Percentiles rank a stretch among this genome's conserved stretches.
Evolutionary conservation across 73 alveolate genomes (phyloP).

Genomic region (Paraurostyla sp.): DNA sequence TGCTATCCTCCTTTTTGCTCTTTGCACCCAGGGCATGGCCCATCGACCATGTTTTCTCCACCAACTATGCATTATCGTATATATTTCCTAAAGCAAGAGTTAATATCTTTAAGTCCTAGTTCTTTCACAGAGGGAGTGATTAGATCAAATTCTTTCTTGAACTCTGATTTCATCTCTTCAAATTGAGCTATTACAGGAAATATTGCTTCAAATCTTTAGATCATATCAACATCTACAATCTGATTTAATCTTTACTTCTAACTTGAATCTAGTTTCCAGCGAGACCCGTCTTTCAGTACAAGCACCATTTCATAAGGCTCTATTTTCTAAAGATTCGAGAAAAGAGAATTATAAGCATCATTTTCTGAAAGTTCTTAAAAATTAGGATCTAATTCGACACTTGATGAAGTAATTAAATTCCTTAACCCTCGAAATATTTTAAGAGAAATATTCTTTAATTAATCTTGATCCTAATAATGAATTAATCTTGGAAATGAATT

Average conservation of each 20-base stretch:
- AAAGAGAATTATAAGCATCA: conserved; percentile 2
- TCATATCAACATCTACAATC: conserved; percentile 42
- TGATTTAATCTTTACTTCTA: neutral
- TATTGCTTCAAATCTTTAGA: conserved; percentile 24
- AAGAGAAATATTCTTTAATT: neutral
- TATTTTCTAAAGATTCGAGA: neutral
- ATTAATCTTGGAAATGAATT: conserved; percentile 20
- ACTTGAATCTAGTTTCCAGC: conserved; percentile 46
- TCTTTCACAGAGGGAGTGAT: neutral
- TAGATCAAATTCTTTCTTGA: conserved; percentile 12
- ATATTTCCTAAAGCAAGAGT: neutral
- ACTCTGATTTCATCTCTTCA: neutral
- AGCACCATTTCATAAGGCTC: conserved; percentile 52
- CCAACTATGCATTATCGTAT: neutral
- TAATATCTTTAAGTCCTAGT: conserved; percentile 1
- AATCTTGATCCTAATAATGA: neutral
- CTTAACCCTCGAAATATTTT: conserved; percentile 46
- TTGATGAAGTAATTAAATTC: neutral
- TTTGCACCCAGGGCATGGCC: conserved; percentile 30
- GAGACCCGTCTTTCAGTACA: conserved; percentile 37
- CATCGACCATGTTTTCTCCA: neutral
- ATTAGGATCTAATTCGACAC: neutral
- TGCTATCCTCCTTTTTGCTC: conserved; percentile 14
- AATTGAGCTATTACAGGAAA: conserved; percentile 11
- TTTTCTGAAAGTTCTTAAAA: neutral